A percentile compares a stretch with the other conserved stretches of the same genome.
Evolutionary conservation across 441 rosid genomes (phyloP).

Genomic region (Rhodomyrtus psidioides): DNA sequence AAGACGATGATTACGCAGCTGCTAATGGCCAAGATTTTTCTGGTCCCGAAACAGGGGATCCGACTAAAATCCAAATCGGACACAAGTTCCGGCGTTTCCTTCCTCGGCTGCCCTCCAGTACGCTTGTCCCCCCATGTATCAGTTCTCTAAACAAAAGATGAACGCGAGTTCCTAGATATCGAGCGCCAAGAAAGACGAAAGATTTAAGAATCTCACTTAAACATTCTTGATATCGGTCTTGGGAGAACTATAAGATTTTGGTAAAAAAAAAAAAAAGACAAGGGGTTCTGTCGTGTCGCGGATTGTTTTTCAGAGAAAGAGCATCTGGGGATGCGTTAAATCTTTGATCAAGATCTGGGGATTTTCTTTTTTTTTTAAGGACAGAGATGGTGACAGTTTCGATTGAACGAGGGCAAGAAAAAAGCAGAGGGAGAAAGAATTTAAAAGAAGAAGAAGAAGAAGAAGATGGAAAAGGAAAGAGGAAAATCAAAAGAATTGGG

Average conservation of each 20-base stretch:
- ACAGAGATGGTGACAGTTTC: neutral
- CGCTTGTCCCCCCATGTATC: neutral
- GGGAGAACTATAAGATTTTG: neutral
- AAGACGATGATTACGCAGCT: neutral
- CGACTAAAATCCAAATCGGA: neutral
- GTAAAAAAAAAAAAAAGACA: neutral
- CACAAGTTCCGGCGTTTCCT: neutral
- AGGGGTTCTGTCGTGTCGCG: neutral
- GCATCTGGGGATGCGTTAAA: neutral
- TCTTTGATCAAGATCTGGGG: neutral
- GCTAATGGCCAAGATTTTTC: neutral
- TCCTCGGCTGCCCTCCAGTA: neutral
- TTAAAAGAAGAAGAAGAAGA: neutral
- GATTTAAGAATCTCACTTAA: neutral
- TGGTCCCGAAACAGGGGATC: neutral
- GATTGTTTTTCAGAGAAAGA: neutral
- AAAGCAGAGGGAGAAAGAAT: neutral
- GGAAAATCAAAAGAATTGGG: neutral
- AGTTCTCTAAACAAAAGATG: neutral
- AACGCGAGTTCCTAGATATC: neutral
- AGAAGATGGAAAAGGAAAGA: neutral
- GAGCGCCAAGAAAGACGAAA: neutral
- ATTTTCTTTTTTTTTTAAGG: neutral
- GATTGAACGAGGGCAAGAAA: neutral
- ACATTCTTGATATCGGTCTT: neutral